Base-by-base conservation (phyloP, 2,329 filamentous ascomycete species). In the Fonsecaea pugnacius region DNA sequence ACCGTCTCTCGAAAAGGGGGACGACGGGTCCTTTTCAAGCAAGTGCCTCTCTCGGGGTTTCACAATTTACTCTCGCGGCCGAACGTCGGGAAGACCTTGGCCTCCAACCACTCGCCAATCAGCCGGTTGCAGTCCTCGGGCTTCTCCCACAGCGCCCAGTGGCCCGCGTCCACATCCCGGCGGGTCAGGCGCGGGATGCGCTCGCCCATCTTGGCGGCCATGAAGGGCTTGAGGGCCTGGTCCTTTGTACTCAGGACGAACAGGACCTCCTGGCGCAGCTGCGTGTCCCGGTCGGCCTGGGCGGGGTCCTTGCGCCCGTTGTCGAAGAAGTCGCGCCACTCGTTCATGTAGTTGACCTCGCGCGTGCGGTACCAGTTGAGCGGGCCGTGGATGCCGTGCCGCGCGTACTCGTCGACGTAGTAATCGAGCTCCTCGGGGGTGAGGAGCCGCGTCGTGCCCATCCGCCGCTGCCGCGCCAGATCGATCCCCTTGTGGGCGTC, bases 331-430 rank as follows among this genome's bases (percentile, higher is more conserved):
- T 72, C 79, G 76, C 72, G 72, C 63, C 78, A 75, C 65, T 97
- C 95, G 68, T 97, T 91, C 46, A 91, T 84, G 74, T 83, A 90
- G 77, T 96, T 96, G 68, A 89, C 76, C 75, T 85, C 80, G 21
- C 85, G 82, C 2, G 85, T 90, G 50, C 92, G 87, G 79, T 99
- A 99, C 91, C 92, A 97, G 78, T 93, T 95, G 65, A 92, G 80
- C 16, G 92, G 91, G 0, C 92, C 92, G 69, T 88, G 86, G 69
- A 98, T 77, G 52, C 92, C 91, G 73, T 88, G 85, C 48, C 85
- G 83, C n/a, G 81, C 76, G 77, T 89, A 96, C 78, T 92, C 83
- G 33, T 85, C 78, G 18, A 86, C 86, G 76, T 97, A 97, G 78
- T 87, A 90, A 61, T 93, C 87, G 51, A 94, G 76, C 77, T 93